These are phyloP conservation scores for Pleurotus pulmonarius DNA, from an alignment of 768 basidiomycete genomes.

Conservation along the genomic window DNA sequence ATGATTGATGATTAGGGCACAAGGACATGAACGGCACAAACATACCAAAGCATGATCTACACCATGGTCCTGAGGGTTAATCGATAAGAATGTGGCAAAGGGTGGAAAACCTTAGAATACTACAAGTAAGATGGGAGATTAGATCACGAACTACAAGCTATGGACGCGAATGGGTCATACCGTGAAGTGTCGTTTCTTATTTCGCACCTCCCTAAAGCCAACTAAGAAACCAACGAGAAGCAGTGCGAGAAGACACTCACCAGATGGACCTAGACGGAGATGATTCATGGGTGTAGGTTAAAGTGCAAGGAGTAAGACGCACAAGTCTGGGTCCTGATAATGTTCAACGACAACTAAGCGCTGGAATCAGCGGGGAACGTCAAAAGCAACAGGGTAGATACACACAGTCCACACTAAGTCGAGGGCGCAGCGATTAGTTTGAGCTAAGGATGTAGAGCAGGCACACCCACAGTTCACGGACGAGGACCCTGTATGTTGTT, in stretches of 20 bases:
- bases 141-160: not conserved
- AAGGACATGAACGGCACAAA: not conserved
- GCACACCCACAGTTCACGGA: constrained; percentile 65
- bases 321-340: constrained; percentile 77
- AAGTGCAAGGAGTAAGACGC: constrained; percentile 21
- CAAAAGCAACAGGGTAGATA: not conserved
- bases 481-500: constrained; percentile 49
- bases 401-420: constrained; percentile 68
- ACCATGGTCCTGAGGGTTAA: constrained; percentile 3
- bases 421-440: constrained; percentile 1
- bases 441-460: not conserved
- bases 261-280: constrained; percentile 66
- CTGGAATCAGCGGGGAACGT: not conserved
- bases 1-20: not conserved
- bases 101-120: constrained; percentile 71
- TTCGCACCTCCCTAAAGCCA: constrained; percentile 78
- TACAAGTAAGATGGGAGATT: constrained; percentile 17
- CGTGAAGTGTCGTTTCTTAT: constrained; percentile 81
- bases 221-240: not conserved
- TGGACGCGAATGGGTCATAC: constrained; percentile 34
- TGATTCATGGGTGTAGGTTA: not conserved
- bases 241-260: constrained; percentile 36
- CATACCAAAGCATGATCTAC: constrained; percentile 86
- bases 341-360: constrained; percentile 67
- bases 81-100: not conserved